Conservation (phyloP, 208 protist species). For the Acanthamoeba culbertsoni region DNA sequence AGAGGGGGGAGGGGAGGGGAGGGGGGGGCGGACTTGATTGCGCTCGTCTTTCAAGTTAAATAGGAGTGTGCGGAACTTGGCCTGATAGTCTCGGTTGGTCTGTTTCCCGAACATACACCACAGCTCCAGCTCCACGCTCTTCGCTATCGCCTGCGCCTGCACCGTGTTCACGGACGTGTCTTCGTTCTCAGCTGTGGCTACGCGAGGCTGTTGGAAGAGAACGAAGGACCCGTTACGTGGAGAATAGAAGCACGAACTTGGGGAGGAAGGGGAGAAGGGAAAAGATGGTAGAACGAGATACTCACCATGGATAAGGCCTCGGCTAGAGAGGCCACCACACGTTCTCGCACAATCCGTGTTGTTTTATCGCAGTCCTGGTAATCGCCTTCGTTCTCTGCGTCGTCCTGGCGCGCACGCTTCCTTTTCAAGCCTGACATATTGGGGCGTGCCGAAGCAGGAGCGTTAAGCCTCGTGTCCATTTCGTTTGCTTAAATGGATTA, state of each 20-base stretch:
- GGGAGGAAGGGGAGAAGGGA: no score
- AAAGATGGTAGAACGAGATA: no score
- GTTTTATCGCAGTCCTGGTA: neutral
- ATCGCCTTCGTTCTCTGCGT: no score
- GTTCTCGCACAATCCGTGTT: neutral
- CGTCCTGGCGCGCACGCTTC: no score
- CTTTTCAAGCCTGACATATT: no score
- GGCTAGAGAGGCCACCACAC: neutral
- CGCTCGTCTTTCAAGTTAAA: constrained; percentile 26
- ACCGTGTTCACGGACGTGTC: neutral
- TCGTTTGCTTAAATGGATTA: neutral
- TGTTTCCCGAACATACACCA: neutral
- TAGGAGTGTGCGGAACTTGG: constrained; percentile 16
- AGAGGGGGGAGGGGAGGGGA: neutral
- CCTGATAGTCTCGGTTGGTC: neutral
- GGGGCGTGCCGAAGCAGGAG: neutral
- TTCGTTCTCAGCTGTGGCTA: no score
- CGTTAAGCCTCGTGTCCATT: neutral
- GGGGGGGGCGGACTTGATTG: neutral
- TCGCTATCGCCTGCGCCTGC: neutral
- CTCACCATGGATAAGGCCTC: neutral
- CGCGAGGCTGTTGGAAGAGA: no score
- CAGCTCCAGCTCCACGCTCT: neutral
- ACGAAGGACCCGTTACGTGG: no score
- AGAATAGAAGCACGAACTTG: no score